Evolutionary conservation across 2,329 filamentous ascomycete genomes (phyloP).

Genomic region (Beauveria bassiana): DNA sequence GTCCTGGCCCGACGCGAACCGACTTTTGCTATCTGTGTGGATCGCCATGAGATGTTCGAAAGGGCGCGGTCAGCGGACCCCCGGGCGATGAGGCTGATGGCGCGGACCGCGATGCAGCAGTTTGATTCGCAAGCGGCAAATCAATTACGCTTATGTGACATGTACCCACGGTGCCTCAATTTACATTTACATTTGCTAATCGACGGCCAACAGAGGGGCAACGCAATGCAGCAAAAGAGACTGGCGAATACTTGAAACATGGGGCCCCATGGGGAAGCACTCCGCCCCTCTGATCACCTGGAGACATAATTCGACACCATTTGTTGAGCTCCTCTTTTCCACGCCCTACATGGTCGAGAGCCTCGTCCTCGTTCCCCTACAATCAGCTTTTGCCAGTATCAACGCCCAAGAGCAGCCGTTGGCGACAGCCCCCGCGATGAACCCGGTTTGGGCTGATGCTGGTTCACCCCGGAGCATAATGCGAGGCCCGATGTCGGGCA

Average conservation of each 20-base stretch:
- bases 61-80: background rate
- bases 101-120: background rate
- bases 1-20: background rate
- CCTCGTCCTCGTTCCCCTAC: background rate
- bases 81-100: background rate
- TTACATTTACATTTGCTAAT: background rate
- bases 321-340: slow-evolving; percentile 7
- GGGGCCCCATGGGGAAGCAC: slow-evolving; percentile 6
- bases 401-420: slow-evolving; percentile 1
- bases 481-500: slow-evolving; percentile 1
- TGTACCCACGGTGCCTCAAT: background rate
- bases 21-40: background rate
- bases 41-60: background rate
- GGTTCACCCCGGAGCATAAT: background rate
- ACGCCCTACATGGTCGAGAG: slow-evolving; percentile 4
- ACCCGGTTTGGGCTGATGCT: background rate
- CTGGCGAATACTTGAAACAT: background rate
- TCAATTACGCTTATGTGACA: background rate
- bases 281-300: background rate
- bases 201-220: background rate
- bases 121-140: background rate
- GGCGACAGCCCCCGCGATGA: background rate
- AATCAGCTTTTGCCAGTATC: background rate
- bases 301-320: background rate
- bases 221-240: background rate